A percentile compares a stretch with the other conserved stretches of the same genome.
Conservation (phyloP, 345 rosid genomes). For the Boechera retrofracta region DNA sequence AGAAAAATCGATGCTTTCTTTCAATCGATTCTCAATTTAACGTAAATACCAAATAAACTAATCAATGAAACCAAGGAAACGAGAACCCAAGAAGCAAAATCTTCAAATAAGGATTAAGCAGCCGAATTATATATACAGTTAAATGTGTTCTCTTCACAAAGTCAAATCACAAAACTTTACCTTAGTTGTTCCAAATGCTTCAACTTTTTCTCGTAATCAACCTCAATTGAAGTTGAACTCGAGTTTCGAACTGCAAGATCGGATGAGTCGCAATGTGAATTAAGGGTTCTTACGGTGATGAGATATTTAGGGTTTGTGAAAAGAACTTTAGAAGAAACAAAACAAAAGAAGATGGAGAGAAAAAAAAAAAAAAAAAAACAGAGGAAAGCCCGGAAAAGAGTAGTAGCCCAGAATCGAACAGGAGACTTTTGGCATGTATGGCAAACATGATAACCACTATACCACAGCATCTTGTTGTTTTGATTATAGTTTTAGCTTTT, state of each 20-base stretch:
- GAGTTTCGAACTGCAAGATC: constrained; percentile 21
- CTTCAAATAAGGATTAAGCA: constrained; percentile 12
- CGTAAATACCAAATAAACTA: neutral
- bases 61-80: neutral
- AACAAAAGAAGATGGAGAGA: constrained; percentile 13
- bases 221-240: neutral
- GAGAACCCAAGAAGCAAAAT: constrained; percentile 16
- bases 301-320: constrained; percentile 39
- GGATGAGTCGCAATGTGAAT: neutral
- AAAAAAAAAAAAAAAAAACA: too few relatives aligned
- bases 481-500: too few relatives aligned
- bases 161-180: constrained; percentile 33
- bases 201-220: neutral
- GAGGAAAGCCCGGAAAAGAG: too few relatives aligned
- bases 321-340: neutral
- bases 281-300: constrained; percentile 6
- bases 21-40: neutral
- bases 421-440: constrained; percentile 37
- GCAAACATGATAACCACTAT: constrained; percentile 45
- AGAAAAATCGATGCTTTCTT: constrained; percentile 1
- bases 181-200: neutral
- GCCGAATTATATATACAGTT: neutral
- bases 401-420: constrained; percentile 37
- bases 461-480: constrained; percentile 33
- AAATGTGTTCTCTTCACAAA: constrained; percentile 17